Conservation (phyloP, 768 basidiomycete genomes). For the Tulasnella sp. region DNA sequence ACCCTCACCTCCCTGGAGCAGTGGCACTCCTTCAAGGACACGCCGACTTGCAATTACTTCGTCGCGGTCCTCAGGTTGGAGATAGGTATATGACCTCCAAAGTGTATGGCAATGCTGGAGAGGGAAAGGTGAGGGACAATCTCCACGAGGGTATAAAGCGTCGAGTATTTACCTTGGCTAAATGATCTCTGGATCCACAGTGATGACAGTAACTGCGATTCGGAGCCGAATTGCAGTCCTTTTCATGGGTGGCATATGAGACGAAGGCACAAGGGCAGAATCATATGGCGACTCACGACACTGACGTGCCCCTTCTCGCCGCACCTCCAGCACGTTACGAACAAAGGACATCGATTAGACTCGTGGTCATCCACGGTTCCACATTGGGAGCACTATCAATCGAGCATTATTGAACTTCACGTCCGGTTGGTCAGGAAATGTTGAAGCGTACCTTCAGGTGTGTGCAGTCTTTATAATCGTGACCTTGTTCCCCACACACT, state of each 20-base stretch:
- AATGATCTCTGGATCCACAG: constrained; percentile 17
- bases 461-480: constrained; percentile 9
- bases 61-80: not conserved
- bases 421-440: not conserved
- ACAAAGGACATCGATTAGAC: not conserved
- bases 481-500: constrained; percentile 18
- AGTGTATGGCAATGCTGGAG: constrained; percentile 12
- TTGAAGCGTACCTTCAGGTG: not conserved
- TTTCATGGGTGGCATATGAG: not conserved
- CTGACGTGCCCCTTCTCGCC: constrained; percentile 22
- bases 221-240: not conserved
- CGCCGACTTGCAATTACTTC: not conserved
- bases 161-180: not conserved
- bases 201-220: constrained; percentile 2
- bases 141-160: not conserved
- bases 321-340: constrained; percentile 20
- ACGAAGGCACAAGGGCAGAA: not conserved
- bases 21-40: not conserved
- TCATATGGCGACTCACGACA: not conserved
- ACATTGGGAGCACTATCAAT: constrained; percentile 14
- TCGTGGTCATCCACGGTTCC: constrained; percentile 22
- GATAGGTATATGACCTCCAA: constrained; percentile 17
- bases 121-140: not conserved
- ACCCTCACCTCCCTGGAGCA: constrained; percentile 15
- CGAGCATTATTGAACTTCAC: not conserved